Percentiles rank a stretch among this genome's conserved stretches.
Conservation (phyloP, 176 grass and related monocot genomes). For the Oryza meyeriana region DNA sequence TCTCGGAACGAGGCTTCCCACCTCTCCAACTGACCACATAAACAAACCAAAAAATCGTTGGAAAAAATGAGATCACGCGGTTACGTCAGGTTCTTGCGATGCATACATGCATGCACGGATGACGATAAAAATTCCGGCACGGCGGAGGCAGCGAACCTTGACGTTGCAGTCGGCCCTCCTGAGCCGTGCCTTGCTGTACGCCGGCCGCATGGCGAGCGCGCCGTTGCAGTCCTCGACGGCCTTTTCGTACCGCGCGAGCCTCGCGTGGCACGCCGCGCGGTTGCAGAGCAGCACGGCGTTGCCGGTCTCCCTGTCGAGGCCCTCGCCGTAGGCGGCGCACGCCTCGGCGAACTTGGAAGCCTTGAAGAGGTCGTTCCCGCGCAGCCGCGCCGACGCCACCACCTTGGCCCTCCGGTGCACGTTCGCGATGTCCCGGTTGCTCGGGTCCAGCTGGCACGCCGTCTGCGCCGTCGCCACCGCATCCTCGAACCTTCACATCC, state of each 20-base stretch:
- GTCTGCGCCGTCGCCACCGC: constrained; percentile 57
- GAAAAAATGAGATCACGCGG: neutral
- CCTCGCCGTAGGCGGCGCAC: constrained; percentile 71
- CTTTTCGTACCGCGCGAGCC: constrained; percentile 74
- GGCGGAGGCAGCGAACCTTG: constrained; percentile 46
- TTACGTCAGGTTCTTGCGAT: neutral
- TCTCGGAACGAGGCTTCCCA: constrained; percentile 88
- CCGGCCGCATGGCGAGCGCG: constrained; percentile 66
- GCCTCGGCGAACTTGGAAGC: constrained; percentile 70
- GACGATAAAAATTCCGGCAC: neutral
- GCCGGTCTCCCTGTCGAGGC: constrained; percentile 51
- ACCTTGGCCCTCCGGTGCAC: constrained; percentile 45
- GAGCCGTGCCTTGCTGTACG: constrained; percentile 85
- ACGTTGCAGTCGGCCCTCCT: constrained; percentile 85
- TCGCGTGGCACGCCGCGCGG: constrained; percentile 74
- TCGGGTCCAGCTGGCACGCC: constrained; percentile 76
- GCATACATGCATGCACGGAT: neutral
- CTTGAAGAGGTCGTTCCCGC: constrained; percentile 91
- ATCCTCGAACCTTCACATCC: constrained; percentile 63
- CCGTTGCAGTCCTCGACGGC: constrained; percentile 83
- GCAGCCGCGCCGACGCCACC: constrained; percentile 63
- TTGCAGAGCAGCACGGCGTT: constrained; percentile 90
- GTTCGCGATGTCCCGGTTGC: constrained; percentile 58
- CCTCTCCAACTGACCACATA: constrained; percentile 63
- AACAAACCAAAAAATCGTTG: neutral